Evolutionary conservation across 805 yeast species (phyloP), one percentile per base, ranked within the genome.

Genomic region (Pichia sporocuriosa): DNA sequence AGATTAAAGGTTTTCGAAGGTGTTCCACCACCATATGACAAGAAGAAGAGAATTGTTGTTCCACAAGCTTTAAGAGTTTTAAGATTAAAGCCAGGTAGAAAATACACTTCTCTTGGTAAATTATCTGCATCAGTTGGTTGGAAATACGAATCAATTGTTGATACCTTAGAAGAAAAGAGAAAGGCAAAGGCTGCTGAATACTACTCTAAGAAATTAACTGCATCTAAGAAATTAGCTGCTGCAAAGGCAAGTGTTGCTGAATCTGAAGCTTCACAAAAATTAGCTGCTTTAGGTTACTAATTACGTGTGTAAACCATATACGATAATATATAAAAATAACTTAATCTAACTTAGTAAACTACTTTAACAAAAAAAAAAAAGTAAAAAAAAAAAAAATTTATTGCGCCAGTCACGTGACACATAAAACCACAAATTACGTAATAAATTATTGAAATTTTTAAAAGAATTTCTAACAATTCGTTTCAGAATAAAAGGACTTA

Each of bases 1-100:
- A 89, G 97, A 78, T 85, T 93, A 65, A 87, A 93, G 90, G 97
- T 90, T 62, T 93, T 86, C 66, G 98, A 93, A 78, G 99, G 99
- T 84, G 81, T 93, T 55, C 99, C 99, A 73, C 88, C 97, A 52
- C 97, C 98, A 76, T 93, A 84, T 75, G 98, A 93, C 93, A 87
- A 82, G 79, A 86, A 88, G 87, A 90, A 90, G 95, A 87, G 96
- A 73, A 96, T 89, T 68, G 98, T 93, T 61, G 98, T 93, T 67
- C 98, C 98, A 70, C 96, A 87, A 79, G 98, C 98, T 67, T 80
- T 93, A 68, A 87, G 98, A 78, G 96, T 93, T 61, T 79, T 93
- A 71, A 88, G 98, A 82, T 84, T 93, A 74, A 89, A 88, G 78
- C 97, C 88, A 71, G 98, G 98, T 72, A 88, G 98, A 84, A 93